phyloP scores from a whole-genome alignment of 2,329 filamentous ascomycete genomes.

The Geosmithia morbida region DNA sequence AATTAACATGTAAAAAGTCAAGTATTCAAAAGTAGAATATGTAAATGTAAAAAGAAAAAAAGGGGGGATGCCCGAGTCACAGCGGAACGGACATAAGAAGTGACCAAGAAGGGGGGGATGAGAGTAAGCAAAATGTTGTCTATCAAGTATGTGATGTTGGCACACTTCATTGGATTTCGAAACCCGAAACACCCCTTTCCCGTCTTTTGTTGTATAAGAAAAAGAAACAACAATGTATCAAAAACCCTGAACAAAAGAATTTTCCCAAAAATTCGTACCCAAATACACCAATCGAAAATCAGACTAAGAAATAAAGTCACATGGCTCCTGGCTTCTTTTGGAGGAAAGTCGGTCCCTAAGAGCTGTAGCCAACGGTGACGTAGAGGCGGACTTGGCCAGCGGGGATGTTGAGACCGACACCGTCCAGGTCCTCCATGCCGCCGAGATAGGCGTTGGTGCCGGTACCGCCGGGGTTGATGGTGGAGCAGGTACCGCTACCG shows the following conservation, averaged over 20 bases:
- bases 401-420: conserved; percentile 24
- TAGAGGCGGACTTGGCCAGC: conserved; percentile 12
- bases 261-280: not conserved
- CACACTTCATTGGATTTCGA: not conserved
- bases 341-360: not conserved
- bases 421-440: conserved; percentile 21
- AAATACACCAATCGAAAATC: not conserved
- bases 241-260: not conserved
- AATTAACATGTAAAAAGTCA: not conserved
- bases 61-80: not conserved
- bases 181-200: not conserved
- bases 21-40: not conserved
- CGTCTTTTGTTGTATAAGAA: not conserved
- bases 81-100: not conserved
- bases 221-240: not conserved
- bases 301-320: not conserved
- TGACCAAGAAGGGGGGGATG: not conserved
- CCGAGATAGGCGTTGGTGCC: conserved; percentile 22
- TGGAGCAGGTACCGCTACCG: conserved; percentile 24
- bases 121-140: not conserved
- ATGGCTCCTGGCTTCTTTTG: too few species aligned
- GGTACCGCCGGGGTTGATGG: conserved; percentile 17
- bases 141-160: not conserved
- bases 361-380: conserved; percentile 16
- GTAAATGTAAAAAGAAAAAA: not conserved